Percentiles rank a stretch among this genome's conserved stretches.
These are phyloP conservation scores for Cerioporus squamosus DNA, from an alignment of 1,284 basidiomycete species.

Conservation along the genomic window DNA sequence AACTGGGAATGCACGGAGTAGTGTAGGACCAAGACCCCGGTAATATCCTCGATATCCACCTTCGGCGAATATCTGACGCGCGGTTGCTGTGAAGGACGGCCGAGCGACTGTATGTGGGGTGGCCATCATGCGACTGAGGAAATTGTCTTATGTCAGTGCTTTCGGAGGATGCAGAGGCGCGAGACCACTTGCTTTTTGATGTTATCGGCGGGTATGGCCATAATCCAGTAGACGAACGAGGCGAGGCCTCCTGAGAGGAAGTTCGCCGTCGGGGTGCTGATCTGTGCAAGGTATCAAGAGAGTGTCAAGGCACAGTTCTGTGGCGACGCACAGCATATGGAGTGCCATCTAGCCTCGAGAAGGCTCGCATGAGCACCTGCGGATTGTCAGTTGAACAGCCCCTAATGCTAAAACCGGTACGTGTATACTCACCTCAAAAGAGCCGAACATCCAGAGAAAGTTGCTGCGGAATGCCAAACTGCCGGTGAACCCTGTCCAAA, in stretches of 20 bases:
- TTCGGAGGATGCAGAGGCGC: background rate
- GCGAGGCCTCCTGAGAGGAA: slow-evolving; percentile 73
- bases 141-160: background rate
- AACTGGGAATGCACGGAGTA: slow-evolving; percentile 72
- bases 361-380: slow-evolving; percentile 62
- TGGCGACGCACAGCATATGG: slow-evolving; percentile 50
- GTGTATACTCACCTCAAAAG: slow-evolving; percentile 51
- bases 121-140: slow-evolving; percentile 63
- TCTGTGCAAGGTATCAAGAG: slow-evolving; percentile 38
- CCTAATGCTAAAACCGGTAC: background rate
- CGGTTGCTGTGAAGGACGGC: slow-evolving; percentile 52
- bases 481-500: slow-evolving; percentile 70
- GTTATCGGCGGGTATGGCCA: slow-evolving; percentile 79
- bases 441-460: slow-evolving; percentile 73
- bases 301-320: background rate
- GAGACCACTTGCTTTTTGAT: slow-evolving; percentile 78
- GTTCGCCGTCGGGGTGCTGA: slow-evolving; percentile 66
- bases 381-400: too few relatives aligned
- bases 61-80: slow-evolving; percentile 50
- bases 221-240: slow-evolving; percentile 66
- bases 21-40: slow-evolving; percentile 61
- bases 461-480: slow-evolving; percentile 66
- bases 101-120: slow-evolving; percentile 46
- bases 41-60: slow-evolving; percentile 65
- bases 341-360: slow-evolving; percentile 54